These are phyloP conservation scores for Sphaerostilbella broomeana DNA, from an alignment of 2,329 filamentous ascomycete species.

Conservation along the genomic window DNA sequence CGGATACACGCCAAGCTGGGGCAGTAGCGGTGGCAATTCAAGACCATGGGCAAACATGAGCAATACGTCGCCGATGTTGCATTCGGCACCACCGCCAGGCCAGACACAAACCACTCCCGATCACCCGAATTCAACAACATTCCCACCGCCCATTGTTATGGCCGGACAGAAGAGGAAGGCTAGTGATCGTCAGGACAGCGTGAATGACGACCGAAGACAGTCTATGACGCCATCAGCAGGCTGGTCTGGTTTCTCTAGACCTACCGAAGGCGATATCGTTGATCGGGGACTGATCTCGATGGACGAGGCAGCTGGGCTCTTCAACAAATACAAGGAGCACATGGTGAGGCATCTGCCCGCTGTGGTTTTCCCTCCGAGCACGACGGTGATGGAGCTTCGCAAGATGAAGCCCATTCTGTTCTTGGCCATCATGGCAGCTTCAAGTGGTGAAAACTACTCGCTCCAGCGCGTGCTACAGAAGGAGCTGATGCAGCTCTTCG, in stretches of 20 bases:
- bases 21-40: background rate
- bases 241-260: constrained; percentile 10
- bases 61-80: constrained; percentile 8
- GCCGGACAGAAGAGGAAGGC: constrained; percentile 13
- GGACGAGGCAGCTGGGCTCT: constrained; percentile 48
- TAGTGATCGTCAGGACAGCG: constrained; percentile 1
- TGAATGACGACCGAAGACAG: constrained; percentile 5
- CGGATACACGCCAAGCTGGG: constrained; percentile 2
- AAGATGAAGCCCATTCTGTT: constrained; percentile 59
- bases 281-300: constrained; percentile 53
- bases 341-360: constrained; percentile 58
- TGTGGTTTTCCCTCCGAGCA: constrained; percentile 51
- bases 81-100: constrained; percentile 6
- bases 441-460: constrained; percentile 49
- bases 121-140: background rate
- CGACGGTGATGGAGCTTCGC: constrained; percentile 50
- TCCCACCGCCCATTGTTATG: constrained; percentile 13
- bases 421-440: constrained; percentile 61
- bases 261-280: constrained; percentile 43
- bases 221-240: constrained; percentile 4
- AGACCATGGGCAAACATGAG: constrained; percentile 9
- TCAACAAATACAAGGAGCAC: constrained; percentile 50
- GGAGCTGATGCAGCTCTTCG: constrained; percentile 66
- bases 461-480: constrained; percentile 57
- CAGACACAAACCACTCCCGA: constrained; percentile 4